These are phyloP conservation scores for Naganishia antarctica DNA, from an alignment of 768 basidiomycete genomes.

Conservation along the genomic window DNA sequence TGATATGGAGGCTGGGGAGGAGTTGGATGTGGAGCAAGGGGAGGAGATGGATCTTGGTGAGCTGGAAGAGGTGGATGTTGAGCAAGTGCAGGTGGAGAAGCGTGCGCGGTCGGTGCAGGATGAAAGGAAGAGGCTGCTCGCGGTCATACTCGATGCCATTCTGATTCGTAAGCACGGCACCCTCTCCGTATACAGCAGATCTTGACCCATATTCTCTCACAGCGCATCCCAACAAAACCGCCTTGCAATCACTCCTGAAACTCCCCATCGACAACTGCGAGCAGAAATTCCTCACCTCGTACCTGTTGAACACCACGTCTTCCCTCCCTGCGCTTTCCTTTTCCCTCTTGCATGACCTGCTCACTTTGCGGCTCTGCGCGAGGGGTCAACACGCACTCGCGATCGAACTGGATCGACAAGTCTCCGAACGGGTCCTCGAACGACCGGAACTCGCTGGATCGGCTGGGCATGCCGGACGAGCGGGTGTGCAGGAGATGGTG, in stretches of 20 bases:
- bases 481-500: constrained; percentile 25
- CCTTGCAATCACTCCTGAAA: constrained; percentile 16
- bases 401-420: constrained; percentile 25
- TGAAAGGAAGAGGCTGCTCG: constrained; percentile 15
- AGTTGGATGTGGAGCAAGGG: not conserved
- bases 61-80: not conserved
- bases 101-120: not conserved
- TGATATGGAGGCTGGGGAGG: not conserved
- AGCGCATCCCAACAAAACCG: constrained; percentile 13
- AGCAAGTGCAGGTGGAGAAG: not conserved
- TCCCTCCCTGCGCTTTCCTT: constrained; percentile 19
- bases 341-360: constrained; percentile 26
- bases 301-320: constrained; percentile 21
- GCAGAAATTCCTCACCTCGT: constrained; percentile 6
- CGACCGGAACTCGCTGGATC: not conserved
- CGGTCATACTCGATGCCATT: constrained; percentile 10
- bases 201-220: not conserved
- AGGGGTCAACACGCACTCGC: constrained; percentile 23
- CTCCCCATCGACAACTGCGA: constrained; percentile 25
- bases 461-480: constrained; percentile 4
- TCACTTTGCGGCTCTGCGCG: constrained; percentile 23
- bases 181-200: not conserved
- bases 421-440: constrained; percentile 10
- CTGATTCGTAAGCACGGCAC: constrained; percentile 25
- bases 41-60: not conserved